Base-by-base conservation (phyloP, 208 protist genomes). In the Borovskyia barvae region DNA sequence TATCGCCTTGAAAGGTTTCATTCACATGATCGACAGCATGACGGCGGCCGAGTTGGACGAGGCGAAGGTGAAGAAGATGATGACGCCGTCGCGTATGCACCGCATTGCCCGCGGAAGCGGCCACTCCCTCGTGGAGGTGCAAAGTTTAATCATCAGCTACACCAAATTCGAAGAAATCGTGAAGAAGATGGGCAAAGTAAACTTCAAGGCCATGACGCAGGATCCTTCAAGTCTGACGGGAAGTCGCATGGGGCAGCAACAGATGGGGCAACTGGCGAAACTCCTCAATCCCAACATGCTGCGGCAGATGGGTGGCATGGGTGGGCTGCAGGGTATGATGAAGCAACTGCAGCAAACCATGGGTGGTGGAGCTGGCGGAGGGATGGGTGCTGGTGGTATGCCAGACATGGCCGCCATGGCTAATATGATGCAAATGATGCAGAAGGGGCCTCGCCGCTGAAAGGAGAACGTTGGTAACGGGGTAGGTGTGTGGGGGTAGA, bases 11-110 rank as follows among this genome's bases (percentile, higher is more conserved):
- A 97, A 95, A 51, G 63, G 68, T 1, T 98, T 94, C 72, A 94
- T 98, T 53, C 94, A 92, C 62, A 98, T 99, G 41, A 85, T 99
- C 79, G 97, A 99, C 70, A 96, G 84, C 67, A 98, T 99, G 92
- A 98, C 90, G 4, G 77, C 92, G 22, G 86, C 92, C 20, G 97
- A 97, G 69, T 56, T 97, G 19, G 89, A 97, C 50, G 75, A 88
- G n/a, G 57, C 30, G n/a, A 92, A 92, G 53, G 89, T 95, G 32
- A 93, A 92, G 57, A 97, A 97, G 55, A 80, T 84, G 51, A 93
- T 97, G 87, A 95, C 88, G 2, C 80, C 85, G 11, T 80, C 82
- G 14, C 81, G 92, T 29, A 83, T 94, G 35, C 75, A 85, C 56
- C 84, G 92, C 47, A 91, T 97, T 32, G 85, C 87, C 6, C 81